These are phyloP conservation scores for Lanmaoa rubissima DNA, from an alignment of 768 basidiomycete species.

Conservation along the genomic window DNA sequence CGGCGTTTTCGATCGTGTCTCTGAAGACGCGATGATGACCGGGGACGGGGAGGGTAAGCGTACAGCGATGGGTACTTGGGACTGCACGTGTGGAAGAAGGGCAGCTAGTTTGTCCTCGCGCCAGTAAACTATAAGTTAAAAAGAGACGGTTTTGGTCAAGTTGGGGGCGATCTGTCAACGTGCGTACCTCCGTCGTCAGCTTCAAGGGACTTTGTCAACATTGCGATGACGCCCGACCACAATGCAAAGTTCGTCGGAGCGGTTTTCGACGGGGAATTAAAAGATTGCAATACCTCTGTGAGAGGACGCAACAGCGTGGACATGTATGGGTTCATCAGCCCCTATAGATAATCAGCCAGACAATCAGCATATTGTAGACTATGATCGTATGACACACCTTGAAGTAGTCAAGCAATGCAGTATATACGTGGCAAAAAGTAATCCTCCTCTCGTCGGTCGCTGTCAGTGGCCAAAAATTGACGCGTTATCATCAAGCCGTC, in stretches of 20 bases:
- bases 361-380: background rate
- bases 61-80: slow-evolving; percentile 60
- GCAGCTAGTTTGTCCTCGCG: slow-evolving; percentile 74
- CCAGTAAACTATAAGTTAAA: slow-evolving; percentile 70
- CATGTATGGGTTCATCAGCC: slow-evolving; percentile 90
- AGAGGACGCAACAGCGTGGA: slow-evolving; percentile 70
- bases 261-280: slow-evolving; percentile 28
- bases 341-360: slow-evolving; percentile 38
- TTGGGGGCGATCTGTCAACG: background rate
- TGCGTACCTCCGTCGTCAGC: slow-evolving; percentile 78
- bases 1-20: slow-evolving; percentile 1
- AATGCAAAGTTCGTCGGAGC: slow-evolving; percentile 40
- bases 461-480: background rate
- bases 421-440: slow-evolving; percentile 75
- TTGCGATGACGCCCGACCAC: slow-evolving; percentile 62
- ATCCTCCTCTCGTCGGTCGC: slow-evolving; percentile 49
- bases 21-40: background rate
- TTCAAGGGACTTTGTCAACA: slow-evolving; percentile 65
- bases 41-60: slow-evolving; percentile 18
- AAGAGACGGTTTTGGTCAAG: background rate
- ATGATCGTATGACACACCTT: slow-evolving; percentile 51
- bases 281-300: slow-evolving; percentile 57
- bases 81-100: slow-evolving; percentile 55
- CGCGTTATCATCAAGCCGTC: background rate
- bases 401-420: slow-evolving; percentile 79